phyloP scores from a whole-genome alignment of 345 rosid species.

The Limnanthes douglasii region DNA sequence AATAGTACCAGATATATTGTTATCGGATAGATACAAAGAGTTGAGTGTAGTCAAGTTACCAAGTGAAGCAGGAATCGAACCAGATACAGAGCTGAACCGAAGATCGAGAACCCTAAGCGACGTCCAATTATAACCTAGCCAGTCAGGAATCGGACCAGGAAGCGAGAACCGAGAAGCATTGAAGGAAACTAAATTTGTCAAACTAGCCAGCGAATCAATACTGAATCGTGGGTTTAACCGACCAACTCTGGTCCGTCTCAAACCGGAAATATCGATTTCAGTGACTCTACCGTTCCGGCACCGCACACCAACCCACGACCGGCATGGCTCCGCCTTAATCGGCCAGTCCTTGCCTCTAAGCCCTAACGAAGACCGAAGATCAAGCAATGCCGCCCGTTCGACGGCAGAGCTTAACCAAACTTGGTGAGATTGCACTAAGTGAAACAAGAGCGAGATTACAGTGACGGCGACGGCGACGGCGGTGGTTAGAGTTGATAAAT shows the following conservation, averaged over 20 bases:
- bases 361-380: constrained; percentile 85
- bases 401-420: no score
- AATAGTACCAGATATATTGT: constrained; percentile 38
- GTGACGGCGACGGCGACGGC: no score
- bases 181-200: constrained; percentile 46
- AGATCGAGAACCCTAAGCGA: constrained; percentile 77
- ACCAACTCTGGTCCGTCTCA: constrained; percentile 72
- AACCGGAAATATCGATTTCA: constrained; percentile 75
- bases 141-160: constrained; percentile 69
- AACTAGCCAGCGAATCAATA: constrained; percentile 54
- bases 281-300: constrained; percentile 45
- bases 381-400: constrained; percentile 49
- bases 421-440: no score
- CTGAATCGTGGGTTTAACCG: constrained; percentile 56
- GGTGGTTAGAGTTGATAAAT: no score
- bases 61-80: constrained; percentile 48
- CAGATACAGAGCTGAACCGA: constrained; percentile 44
- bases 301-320: constrained; percentile 47
- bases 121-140: constrained; percentile 47
- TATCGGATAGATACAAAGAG: constrained; percentile 42
- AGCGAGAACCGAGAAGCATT: constrained; percentile 70
- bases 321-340: constrained; percentile 67
- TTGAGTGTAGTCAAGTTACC: constrained; percentile 58
- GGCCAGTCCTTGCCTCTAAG: constrained; percentile 89
- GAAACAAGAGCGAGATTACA: no score